phyloP scores from a whole-genome alignment of 2,329 filamentous ascomycete species.

The Onygenales sp. region DNA sequence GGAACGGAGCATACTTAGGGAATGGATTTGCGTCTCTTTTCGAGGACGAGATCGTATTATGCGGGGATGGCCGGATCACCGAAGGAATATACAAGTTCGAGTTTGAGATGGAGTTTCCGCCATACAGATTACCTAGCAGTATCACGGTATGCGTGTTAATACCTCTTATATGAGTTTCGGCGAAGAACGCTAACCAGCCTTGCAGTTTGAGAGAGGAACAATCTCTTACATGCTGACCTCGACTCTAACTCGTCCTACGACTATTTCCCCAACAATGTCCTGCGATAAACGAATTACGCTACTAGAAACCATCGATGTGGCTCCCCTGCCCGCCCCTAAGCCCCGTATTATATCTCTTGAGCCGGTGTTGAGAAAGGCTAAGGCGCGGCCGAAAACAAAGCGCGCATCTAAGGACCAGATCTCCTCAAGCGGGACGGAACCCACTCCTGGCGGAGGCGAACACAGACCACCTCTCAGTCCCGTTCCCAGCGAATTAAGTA shows the following conservation, averaged over 20 bases:
- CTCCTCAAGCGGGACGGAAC: constrained; percentile 21
- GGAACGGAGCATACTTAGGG: constrained; percentile 47
- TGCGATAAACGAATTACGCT: constrained; percentile 75
- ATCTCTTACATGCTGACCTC: constrained; percentile 87
- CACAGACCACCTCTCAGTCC: constrained; percentile 34
- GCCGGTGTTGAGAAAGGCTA: constrained; percentile 64
- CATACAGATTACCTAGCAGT: constrained; percentile 62
- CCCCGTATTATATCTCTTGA: constrained; percentile 79
- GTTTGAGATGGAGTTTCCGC: constrained; percentile 54
- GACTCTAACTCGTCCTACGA: constrained; percentile 78
- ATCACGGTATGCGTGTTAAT: constrained; percentile 63
- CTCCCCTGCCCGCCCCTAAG: constrained; percentile 61
- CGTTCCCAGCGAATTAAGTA: constrained; percentile 58
- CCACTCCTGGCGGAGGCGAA: constrained; percentile 4
- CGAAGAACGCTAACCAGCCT: background rate
- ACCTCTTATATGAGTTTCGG: background rate
- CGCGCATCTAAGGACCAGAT: constrained; percentile 37
- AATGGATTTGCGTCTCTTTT: constrained; percentile 57
- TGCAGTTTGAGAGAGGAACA: constrained; percentile 85
- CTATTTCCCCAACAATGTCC: constrained; percentile 68
- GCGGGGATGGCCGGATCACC: constrained; percentile 53
- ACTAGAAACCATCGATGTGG: constrained; percentile 76
- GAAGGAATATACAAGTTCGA: constrained; percentile 59
- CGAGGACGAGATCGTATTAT: constrained; percentile 55
- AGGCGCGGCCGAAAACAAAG: constrained; percentile 43